phyloP scores from a whole-genome alignment of 352 stramenopile genomes.

The Phytophthora cactorum region DNA sequence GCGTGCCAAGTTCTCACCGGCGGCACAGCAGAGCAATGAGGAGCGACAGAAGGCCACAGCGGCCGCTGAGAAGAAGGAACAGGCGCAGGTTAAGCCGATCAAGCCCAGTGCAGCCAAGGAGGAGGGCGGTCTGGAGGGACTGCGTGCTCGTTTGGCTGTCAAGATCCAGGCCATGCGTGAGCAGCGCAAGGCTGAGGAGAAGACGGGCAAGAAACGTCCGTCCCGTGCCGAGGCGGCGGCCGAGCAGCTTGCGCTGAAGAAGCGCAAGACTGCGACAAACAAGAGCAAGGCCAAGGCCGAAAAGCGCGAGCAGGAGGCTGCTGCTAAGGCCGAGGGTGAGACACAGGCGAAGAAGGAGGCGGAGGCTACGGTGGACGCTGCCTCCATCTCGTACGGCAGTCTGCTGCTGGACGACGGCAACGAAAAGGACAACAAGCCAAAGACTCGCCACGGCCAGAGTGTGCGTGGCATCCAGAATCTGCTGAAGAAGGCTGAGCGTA shows the following conservation, averaged over 20 bases:
- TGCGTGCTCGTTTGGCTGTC: conserved; percentile 68
- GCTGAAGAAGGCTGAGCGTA: conserved; percentile 81
- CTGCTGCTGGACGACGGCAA: conserved; percentile 68
- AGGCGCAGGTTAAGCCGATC: conserved; percentile 39
- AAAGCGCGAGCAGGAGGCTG: conserved; percentile 52
- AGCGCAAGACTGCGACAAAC: conserved; percentile 50
- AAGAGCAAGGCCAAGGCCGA: conserved; percentile 61
- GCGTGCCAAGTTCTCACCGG: conserved; percentile 75
- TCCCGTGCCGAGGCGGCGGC: conserved; percentile 31
- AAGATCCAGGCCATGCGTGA: conserved; percentile 79
- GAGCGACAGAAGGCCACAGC: conserved; percentile 53
- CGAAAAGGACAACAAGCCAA: conserved; percentile 55
- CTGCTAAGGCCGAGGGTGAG: conserved; percentile 13
- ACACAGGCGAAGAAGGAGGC: conserved; percentile 21
- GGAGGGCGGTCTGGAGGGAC: conserved; percentile 55
- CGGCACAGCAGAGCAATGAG: conserved; percentile 70
- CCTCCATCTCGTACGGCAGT: conserved; percentile 80
- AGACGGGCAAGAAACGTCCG: conserved; percentile 61
- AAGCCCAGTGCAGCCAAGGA: conserved; percentile 47
- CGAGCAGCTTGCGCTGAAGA: conserved; percentile 42
- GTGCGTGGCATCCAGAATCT: conserved; percentile 80
- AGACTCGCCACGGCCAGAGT: conserved; percentile 77
- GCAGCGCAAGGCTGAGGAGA: conserved; percentile 75
- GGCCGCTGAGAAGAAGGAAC: conserved; percentile 56
- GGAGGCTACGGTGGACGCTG: conserved; percentile 22